Base-by-base conservation (phyloP, 306 rosid species). In the Casuarina equisetifolia region DNA sequence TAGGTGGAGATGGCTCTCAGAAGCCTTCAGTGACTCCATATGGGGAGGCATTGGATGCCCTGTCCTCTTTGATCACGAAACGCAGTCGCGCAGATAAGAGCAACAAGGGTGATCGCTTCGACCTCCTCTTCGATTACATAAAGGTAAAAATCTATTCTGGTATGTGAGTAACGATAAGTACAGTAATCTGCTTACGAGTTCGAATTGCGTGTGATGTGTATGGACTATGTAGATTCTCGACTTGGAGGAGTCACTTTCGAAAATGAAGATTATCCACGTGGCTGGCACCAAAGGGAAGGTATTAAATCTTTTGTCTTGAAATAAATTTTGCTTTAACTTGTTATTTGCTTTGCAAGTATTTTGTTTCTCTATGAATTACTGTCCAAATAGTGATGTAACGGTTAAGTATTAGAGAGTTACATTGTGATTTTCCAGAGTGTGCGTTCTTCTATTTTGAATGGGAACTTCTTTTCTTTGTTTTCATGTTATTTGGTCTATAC, bases 241-340 rank as follows among this genome's bases (percentile, higher is more conserved):
- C 64, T 88, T 94, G 79, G 97, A 94, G 78, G 97, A 92, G 86
- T 74, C 91, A 12, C 88, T 92, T 82, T 86, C 90, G 1, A 67
- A 84, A 74, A 79, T 95, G 97, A 95, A 95, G 93, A 71, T 95
- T 73, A 91, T 95, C 75, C 98, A 95, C 79, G 97, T 92, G 53
- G 98, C 98, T 82, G 98, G 98, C 20, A 95, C 97, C 78, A 95
- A 95, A 84, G 97, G 98, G 69, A 95, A 95, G 98, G 98, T 95
- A 88, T 63, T 50, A 67, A 54, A 58, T 49, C 42, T 46, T 52
- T 67, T 72, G 10, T 80, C 35, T 72, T 35, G 43, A 43, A 9
- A 17, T n/a, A 17, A 17, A 15, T 43, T 74, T 45, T 45, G 19
- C 49, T 61, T n/a, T 25, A 25, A 1, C 9, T 25, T 58, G 38